Conservation (phyloP, 441 rosid species). For the Populus hybrid region DNA sequence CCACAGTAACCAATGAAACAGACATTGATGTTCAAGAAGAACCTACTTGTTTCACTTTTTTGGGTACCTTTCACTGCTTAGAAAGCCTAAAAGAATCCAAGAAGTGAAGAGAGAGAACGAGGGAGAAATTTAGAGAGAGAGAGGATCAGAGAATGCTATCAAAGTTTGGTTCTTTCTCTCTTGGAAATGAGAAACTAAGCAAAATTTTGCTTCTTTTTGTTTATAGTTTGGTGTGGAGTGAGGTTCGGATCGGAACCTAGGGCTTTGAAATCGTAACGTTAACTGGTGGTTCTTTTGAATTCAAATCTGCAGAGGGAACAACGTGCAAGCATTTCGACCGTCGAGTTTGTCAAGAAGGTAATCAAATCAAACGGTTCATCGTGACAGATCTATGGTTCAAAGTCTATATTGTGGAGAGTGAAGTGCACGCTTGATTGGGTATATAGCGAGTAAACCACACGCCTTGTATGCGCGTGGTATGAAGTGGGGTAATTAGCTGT, state of each 20-base stretch:
- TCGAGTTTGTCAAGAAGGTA: slow-evolving; percentile 10
- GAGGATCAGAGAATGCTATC: not conserved
- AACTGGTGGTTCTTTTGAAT: slow-evolving; percentile 38
- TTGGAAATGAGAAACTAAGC: not conserved
- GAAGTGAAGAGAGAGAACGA: slow-evolving; percentile 11
- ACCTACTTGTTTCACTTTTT: slow-evolving; percentile 23
- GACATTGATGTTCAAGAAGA: not conserved
- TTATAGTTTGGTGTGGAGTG: slow-evolving; percentile 3
- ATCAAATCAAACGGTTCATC: slow-evolving; percentile 17
- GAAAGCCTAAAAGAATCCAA: slow-evolving; percentile 1
- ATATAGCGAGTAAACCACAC: not conserved
- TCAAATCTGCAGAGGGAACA: slow-evolving; percentile 35
- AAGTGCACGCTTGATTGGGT: not conserved
- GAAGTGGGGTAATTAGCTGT: not conserved
- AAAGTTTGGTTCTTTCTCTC: not conserved
- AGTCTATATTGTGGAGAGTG: not conserved
- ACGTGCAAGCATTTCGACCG: slow-evolving; percentile 19
- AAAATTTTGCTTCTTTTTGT: not conserved
- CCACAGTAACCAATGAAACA: slow-evolving; percentile 15
- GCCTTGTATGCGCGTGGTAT: not conserved
- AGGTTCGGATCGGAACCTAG: slow-evolving; percentile 28
- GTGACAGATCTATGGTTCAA: not conserved
- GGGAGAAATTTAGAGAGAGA: not conserved
- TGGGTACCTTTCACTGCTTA: slow-evolving; percentile 2
- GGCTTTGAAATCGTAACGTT: slow-evolving; percentile 36